phyloP scores from a whole-genome alignment of 140 eudicot genomes.

The Bidens hawaiensis region DNA sequence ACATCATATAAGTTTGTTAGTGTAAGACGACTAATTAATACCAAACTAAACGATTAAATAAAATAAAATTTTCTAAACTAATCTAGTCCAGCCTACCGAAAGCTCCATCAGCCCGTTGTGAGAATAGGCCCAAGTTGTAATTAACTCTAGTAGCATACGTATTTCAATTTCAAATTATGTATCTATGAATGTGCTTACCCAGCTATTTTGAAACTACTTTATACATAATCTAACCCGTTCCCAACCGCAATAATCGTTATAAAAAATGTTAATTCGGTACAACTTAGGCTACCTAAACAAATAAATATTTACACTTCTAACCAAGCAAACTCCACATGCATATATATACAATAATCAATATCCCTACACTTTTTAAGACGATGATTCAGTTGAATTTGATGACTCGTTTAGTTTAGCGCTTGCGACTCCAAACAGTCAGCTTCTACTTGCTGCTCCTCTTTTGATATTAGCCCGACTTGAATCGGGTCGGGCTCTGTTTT shows the following conservation, averaged over 20 bases:
- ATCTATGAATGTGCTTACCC: too few relatives aligned
- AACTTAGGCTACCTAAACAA: not conserved
- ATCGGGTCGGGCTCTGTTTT: conserved; percentile 23
- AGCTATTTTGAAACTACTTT: too few relatives aligned
- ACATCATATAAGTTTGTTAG: too few relatives aligned
- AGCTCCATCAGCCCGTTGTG: too few relatives aligned
- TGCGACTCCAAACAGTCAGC: conserved; percentile 35
- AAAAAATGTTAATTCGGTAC: not conserved
- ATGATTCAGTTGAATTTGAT: conserved; percentile 27
- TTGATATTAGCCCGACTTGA: conserved; percentile 30
- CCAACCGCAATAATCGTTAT: not conserved
- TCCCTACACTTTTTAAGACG: conserved; percentile 8
- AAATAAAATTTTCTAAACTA: too few relatives aligned
- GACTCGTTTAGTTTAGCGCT: conserved; percentile 44
- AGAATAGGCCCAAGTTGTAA: too few relatives aligned
- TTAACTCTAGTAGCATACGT: too few relatives aligned
- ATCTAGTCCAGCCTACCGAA: too few relatives aligned
- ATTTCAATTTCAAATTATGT: too few relatives aligned
- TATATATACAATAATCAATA: conserved; percentile 16
- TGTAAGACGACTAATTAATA: too few relatives aligned
- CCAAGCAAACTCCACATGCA: not conserved
- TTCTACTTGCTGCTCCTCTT: conserved; percentile 29
- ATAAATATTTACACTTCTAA: not conserved
- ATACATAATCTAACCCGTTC: not conserved
- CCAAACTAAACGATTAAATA: too few relatives aligned